These are phyloP conservation scores for Aspergillus neotritici DNA, from an alignment of 2,329 filamentous ascomycete species.

Conservation along the genomic window DNA sequence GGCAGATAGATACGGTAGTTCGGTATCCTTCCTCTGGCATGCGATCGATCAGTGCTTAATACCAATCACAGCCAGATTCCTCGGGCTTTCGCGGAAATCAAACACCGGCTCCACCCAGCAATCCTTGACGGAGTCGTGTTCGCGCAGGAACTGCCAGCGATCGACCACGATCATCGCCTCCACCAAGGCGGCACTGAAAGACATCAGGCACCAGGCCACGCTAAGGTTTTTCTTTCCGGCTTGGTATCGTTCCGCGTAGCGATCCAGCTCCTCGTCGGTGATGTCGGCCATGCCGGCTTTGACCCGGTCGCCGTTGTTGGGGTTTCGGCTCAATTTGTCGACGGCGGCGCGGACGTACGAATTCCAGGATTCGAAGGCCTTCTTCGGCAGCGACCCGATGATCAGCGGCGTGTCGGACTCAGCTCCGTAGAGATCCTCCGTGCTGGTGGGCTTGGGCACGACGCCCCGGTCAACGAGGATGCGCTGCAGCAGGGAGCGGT, in stretches of 20 bases:
- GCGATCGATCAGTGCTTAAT: conserved; percentile 57
- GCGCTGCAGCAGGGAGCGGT: conserved; percentile 79
- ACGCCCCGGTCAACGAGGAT: conserved; percentile 85
- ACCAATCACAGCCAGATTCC: conserved; percentile 89
- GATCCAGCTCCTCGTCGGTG: conserved; percentile 67
- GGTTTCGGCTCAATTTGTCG: conserved; percentile 62
- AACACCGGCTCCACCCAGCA: conserved; percentile 94
- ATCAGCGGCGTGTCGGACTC: conserved; percentile 57
- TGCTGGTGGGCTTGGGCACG: conserved; percentile 52
- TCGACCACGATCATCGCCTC: conserved; percentile 89
- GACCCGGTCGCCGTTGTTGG: conserved; percentile 57
- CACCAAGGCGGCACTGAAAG: conserved; percentile 82
- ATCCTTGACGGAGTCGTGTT: conserved; percentile 67
- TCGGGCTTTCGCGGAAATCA: conserved; percentile 76
- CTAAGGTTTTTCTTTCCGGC: conserved; percentile 73
- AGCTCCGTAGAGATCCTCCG: conserved; percentile 24
- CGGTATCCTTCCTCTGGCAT: no score
- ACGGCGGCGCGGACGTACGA: conserved; percentile 77
- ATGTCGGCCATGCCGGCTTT: conserved; percentile 60
- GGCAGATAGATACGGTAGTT: no score
- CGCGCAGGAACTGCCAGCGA: conserved; percentile 77
- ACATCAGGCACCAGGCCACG: conserved; percentile 91
- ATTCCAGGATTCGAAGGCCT: conserved; percentile 68
- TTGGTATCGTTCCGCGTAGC: conserved; percentile 62
- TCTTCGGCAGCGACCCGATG: conserved; percentile 76